Percentiles rank a stretch among this genome's conserved stretches.
phyloP scores from a whole-genome alignment of 1,284 basidiomycete species.

The Fistulina hepatica region DNA sequence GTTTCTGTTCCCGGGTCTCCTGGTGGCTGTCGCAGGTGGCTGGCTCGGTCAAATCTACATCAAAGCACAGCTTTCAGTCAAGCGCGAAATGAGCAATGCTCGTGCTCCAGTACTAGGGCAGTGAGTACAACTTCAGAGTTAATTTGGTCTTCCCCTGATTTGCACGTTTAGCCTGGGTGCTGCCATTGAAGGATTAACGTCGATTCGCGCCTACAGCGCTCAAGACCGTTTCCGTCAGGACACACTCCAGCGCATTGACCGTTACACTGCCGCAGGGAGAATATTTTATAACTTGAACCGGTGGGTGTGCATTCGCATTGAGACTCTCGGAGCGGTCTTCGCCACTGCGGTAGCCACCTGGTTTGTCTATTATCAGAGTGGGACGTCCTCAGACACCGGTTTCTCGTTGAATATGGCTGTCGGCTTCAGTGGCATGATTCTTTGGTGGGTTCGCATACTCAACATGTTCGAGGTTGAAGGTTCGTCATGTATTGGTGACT shows the following conservation, averaged over 20 bases:
- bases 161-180: neutral
- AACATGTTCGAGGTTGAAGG: conserved; percentile 55
- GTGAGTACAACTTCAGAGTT: conserved; percentile 37
- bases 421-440: conserved; percentile 43
- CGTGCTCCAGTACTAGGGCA: conserved; percentile 47
- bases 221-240: conserved; percentile 26
- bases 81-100: conserved; percentile 52
- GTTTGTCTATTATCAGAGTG: conserved; percentile 31
- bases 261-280: conserved; percentile 27
- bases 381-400: conserved; percentile 10
- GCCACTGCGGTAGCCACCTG: conserved; percentile 37
- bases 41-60: conserved; percentile 31
- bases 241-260: conserved; percentile 29
- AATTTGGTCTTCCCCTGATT: conserved; percentile 21
- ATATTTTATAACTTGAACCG: conserved; percentile 34
- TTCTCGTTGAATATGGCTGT: conserved; percentile 23
- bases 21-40: conserved; percentile 26
- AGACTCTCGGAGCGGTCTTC: conserved; percentile 27
- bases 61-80: conserved; percentile 50
- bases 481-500: conserved; percentile 16
- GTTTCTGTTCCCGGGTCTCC: conserved; percentile 24
- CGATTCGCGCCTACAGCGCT: conserved; percentile 27
- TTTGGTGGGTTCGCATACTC: conserved; percentile 42
- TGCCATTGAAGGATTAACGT: conserved; percentile 10
- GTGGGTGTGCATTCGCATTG: conserved; percentile 34